phyloP scores from a whole-genome alignment of 805 yeast genomes.

The Teunomyces cretensis region DNA sequence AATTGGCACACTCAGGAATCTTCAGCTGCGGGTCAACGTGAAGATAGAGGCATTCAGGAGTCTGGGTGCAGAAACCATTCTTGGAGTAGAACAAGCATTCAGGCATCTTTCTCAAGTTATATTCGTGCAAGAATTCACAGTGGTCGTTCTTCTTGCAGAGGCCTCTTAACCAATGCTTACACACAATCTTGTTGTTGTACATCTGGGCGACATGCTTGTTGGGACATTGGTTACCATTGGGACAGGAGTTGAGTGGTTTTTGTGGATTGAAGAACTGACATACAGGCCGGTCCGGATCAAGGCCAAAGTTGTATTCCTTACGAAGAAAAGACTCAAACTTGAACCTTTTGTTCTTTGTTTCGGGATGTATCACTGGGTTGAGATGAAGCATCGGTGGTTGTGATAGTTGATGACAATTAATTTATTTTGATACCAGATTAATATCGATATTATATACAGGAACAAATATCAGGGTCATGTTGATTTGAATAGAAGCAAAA shows the following conservation, averaged over 20 bases:
- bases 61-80: conserved; percentile 84
- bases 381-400: conserved; percentile 31
- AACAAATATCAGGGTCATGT: too few relatives aligned
- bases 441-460: background rate
- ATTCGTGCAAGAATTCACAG: conserved; percentile 95
- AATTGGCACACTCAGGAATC: conserved; percentile 84
- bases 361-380: conserved; percentile 42
- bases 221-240: conserved; percentile 81
- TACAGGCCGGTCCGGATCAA: conserved; percentile 86
- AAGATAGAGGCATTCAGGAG: conserved; percentile 89
- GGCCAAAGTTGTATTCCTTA: conserved; percentile 75
- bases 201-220: conserved; percentile 72
- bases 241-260: conserved; percentile 65
- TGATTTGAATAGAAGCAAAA: too few relatives aligned
- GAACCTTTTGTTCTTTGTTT: conserved; percentile 37
- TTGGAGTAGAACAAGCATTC: conserved; percentile 88
- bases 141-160: conserved; percentile 94
- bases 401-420: background rate
- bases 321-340: conserved; percentile 83
- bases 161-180: conserved; percentile 98
- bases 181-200: conserved; percentile 66
- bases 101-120: conserved; percentile 92
- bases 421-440: background rate
- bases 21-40: conserved; percentile 89
- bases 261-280: conserved; percentile 66